Conservation (phyloP, 208 protist species). For the Herpetomonas muscarum region DNA sequence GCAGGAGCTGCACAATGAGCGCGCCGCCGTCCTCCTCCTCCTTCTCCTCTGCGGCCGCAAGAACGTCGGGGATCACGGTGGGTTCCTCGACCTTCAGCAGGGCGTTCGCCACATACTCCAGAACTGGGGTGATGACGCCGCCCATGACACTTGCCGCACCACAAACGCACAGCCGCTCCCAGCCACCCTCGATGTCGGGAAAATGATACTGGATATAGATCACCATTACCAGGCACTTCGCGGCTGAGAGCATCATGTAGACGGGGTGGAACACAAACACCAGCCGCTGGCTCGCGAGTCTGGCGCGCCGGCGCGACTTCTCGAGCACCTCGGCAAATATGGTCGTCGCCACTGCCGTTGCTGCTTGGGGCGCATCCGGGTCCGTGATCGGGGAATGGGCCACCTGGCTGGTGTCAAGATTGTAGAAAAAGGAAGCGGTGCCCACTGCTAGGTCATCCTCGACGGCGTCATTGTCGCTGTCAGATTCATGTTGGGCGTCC, state of each 20-base stretch:
- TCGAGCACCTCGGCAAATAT: conserved; percentile 34
- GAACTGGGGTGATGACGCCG: conserved; percentile 41
- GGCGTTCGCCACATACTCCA: conserved; percentile 39
- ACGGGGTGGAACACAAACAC: conserved; percentile 44
- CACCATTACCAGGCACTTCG: conserved; percentile 50
- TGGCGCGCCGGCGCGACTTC: conserved; percentile 31
- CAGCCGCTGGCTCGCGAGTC: conserved; percentile 36
- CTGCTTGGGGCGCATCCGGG: not conserved
- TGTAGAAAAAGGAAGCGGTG: not conserved
- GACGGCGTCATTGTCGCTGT: too few species aligned
- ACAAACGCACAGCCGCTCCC: conserved; percentile 50
- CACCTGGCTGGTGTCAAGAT: not conserved
- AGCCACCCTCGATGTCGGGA: conserved; percentile 35
- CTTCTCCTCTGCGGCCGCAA: conserved; percentile 20
- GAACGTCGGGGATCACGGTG: not conserved
- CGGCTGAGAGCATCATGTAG: conserved; percentile 51
- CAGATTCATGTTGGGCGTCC: too few species aligned
- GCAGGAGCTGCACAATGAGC: conserved; percentile 52
- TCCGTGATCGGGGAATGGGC: not conserved
- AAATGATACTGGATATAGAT: conserved; percentile 63
- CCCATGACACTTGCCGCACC: conserved; percentile 51
- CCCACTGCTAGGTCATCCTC: too few species aligned
- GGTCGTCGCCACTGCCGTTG: conserved; percentile 32
- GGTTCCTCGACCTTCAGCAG: conserved; percentile 36
- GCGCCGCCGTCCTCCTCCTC: conserved; percentile 43